Evolutionary conservation across 805 yeast species (phyloP).

Genomic region (Lipomyces kockii): DNA sequence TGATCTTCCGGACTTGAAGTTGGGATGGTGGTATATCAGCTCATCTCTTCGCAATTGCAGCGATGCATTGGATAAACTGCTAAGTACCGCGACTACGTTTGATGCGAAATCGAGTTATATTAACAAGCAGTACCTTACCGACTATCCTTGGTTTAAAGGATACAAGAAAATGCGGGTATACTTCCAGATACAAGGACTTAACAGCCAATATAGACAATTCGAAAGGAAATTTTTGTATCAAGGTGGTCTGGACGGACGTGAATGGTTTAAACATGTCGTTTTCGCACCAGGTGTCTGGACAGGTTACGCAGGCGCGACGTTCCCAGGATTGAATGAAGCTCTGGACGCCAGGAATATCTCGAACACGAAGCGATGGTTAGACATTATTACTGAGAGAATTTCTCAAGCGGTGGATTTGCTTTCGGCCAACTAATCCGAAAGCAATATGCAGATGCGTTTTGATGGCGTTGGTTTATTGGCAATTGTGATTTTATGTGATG

Average conservation of each 20-base stretch:
- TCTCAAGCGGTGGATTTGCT: slow-evolving; percentile 47
- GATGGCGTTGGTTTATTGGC: background rate
- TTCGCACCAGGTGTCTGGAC: slow-evolving; percentile 64
- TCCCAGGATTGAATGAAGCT: slow-evolving; percentile 62
- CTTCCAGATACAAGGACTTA: slow-evolving; percentile 56
- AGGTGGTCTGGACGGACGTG: slow-evolving; percentile 55
- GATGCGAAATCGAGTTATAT: slow-evolving; percentile 56
- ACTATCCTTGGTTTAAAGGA: slow-evolving; percentile 77
- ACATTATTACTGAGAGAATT: slow-evolving; percentile 40
- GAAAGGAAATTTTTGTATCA: slow-evolving; percentile 55
- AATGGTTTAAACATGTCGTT: slow-evolving; percentile 65
- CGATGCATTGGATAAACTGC: slow-evolving; percentile 38
- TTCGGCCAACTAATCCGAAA: slow-evolving; percentile 1
- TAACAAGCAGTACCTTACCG: slow-evolving; percentile 59
- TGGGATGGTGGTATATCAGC: slow-evolving; percentile 35
- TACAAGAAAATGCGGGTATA: slow-evolving; percentile 63
- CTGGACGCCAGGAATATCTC: slow-evolving; percentile 53
- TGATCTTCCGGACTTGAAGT: slow-evolving; percentile 25
- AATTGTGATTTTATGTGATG: background rate
- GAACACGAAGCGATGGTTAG: slow-evolving; percentile 50
- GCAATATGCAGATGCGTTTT: background rate
- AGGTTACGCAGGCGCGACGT: slow-evolving; percentile 62
- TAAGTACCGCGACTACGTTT: slow-evolving; percentile 47
- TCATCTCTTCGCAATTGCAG: slow-evolving; percentile 35
- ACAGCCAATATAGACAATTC: slow-evolving; percentile 49